Evolutionary conservation across 2,329 filamentous ascomycete genomes (phyloP).

Genomic region (Phialophora expanda): DNA sequence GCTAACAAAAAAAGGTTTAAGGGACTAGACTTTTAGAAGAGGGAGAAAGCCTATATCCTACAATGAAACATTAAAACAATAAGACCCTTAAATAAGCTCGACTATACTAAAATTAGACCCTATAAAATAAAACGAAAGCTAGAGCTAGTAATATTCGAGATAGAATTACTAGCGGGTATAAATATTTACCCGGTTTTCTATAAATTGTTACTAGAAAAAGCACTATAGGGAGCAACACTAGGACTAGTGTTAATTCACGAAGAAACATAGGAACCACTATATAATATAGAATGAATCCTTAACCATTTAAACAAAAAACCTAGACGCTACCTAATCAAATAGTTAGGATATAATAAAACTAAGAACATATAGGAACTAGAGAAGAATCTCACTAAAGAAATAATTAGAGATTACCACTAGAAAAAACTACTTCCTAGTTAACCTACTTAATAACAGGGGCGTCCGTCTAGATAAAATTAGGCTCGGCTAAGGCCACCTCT

Average conservation of each 20-base stretch:
- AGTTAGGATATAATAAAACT: not conserved
- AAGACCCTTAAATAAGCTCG: too few species aligned
- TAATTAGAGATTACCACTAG: not conserved
- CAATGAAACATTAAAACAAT: too few species aligned
- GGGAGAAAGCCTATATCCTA: too few species aligned
- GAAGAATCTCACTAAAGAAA: not conserved
- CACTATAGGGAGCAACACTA: not conserved
- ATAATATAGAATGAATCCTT: not conserved
- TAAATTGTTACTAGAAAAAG: not conserved
- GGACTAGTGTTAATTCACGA: not conserved
- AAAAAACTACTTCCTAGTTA: too few species aligned
- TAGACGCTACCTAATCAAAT: too few species aligned
- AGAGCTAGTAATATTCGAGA: not conserved
- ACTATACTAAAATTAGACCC: not conserved
- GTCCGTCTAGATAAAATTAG: too few species aligned
- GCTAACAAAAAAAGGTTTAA: not conserved
- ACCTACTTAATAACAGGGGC: too few species aligned
- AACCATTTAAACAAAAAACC: not conserved
- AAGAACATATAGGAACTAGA: not conserved
- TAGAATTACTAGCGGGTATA: not conserved
- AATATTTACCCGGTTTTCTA: not conserved
- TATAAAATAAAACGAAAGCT: not conserved
- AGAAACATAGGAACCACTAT: not conserved
- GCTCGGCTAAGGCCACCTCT: too few species aligned
- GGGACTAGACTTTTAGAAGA: too few species aligned